These are phyloP conservation scores for Neurospora sp. DNA, from an alignment of 495 filamentous ascomycete species.

Conservation along the genomic window DNA sequence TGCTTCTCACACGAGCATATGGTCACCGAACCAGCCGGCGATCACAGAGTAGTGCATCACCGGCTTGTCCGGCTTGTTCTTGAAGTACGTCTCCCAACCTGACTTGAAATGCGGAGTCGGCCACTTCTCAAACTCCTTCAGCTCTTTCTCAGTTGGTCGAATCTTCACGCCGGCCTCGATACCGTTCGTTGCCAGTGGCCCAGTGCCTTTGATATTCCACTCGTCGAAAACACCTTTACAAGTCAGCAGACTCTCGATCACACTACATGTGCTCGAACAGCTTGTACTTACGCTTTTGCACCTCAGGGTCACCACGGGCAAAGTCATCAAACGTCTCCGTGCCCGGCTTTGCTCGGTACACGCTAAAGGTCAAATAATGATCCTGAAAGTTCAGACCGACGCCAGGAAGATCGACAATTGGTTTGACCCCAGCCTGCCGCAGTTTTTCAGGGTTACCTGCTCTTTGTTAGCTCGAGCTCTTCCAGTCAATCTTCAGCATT, in stretches of 20 bases:
- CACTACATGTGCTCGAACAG: neutral
- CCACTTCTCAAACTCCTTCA: slow-evolving; percentile 56
- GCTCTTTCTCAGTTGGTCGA: slow-evolving; percentile 58
- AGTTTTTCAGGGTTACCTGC: slow-evolving; percentile 60
- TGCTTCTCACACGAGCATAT: slow-evolving; percentile 49
- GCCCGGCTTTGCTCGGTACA: slow-evolving; percentile 66
- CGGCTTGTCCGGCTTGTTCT: slow-evolving; percentile 76
- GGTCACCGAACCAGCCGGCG: slow-evolving; percentile 57
- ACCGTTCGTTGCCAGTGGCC: slow-evolving; percentile 72
- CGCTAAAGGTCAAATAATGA: slow-evolving; percentile 73
- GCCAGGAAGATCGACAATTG: slow-evolving; percentile 67
- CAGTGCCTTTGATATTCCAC: slow-evolving; percentile 72
- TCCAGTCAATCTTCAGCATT: neutral
- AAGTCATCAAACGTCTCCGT: slow-evolving; percentile 78
- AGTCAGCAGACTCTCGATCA: neutral
- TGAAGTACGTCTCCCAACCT: slow-evolving; percentile 76
- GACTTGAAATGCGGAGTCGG: slow-evolving; percentile 55
- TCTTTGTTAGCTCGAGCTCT: neutral
- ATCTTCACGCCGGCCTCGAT: slow-evolving; percentile 80
- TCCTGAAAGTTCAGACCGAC: slow-evolving; percentile 80
- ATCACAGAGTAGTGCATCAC: slow-evolving; percentile 76
- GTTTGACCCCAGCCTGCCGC: slow-evolving; percentile 56
- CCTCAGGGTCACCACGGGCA: slow-evolving; percentile 59
- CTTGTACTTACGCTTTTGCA: slow-evolving; percentile 43
- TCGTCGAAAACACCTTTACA: slow-evolving; percentile 50